Base-by-base conservation (phyloP, 1,139 yeast species). In the Pichia sp. region DNA sequence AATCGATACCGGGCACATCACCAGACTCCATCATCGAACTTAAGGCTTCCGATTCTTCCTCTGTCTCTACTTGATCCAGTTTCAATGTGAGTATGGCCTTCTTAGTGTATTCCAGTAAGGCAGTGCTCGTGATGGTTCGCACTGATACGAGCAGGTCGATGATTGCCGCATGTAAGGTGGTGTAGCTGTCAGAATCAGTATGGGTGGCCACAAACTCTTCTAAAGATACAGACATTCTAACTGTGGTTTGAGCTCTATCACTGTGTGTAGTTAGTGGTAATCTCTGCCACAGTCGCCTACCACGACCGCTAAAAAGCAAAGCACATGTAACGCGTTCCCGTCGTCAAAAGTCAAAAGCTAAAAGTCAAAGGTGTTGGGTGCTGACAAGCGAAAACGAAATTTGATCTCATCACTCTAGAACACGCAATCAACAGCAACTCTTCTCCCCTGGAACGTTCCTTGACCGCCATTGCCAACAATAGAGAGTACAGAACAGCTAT, bases 71-170 rank as follows among this genome's bases (percentile, higher is more conserved):
- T n/a, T n/a, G n/a, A n/a, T n/a, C n/a, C n/a, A n/a, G n/a, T n/a
- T n/a, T n/a, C 4, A 25, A n/a, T 25, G 18, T 25, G 11, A 18
- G 9, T 9, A 40, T 25, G 11, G 41, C 41, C 26, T 35, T 32
- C 34, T 36, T 43, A 28, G 43, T 34, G 22, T 45, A 42, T 14
- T 17, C 12, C 6, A 41, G 22, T 7, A 59, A 47, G 7, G 42
- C 45, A 3, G 42, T 42, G 9, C 47, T 47, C 11, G 37, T 35
- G 7, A 51, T 41, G 1, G 45, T 36, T 34, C 58, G 61, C 22
- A 57, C 55, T 1, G 70, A 54, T 18, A 74, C 55, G 9, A 74
- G 44, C 40, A 64, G 63, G 22, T 76, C 74, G 11, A 74, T 55
- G 1, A 71, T 44, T 1, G 67, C 60, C 19, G 66, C 8, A 22